Conservation (phyloP, 1,284 basidiomycete genomes). For the Exsudoporus floridanus region DNA sequence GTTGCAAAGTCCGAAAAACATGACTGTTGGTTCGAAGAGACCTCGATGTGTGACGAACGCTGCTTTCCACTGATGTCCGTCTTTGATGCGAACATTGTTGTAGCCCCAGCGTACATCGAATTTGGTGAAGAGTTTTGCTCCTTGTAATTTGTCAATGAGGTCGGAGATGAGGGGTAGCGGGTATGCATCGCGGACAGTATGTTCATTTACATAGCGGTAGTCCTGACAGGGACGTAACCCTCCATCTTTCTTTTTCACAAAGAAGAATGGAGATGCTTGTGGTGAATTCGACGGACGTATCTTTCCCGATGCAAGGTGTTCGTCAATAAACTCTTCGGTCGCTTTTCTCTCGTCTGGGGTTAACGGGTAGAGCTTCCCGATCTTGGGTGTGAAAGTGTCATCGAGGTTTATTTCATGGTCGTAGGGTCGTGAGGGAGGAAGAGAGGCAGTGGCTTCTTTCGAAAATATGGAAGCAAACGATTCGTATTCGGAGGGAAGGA, state of each 20-base stretch:
- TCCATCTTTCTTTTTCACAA: too few relatives aligned
- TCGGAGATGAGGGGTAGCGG: slow-evolving; percentile 33
- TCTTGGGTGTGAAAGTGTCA: too few relatives aligned
- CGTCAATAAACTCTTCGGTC: neutral
- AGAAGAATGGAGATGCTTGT: neutral
- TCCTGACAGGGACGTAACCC: too few relatives aligned
- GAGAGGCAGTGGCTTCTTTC: too few relatives aligned
- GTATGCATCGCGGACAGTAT: neutral
- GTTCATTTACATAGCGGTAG: neutral
- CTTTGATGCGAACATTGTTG: too few relatives aligned
- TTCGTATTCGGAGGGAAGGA: too few relatives aligned
- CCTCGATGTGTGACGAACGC: neutral
- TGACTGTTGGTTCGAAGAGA: slow-evolving; percentile 35
- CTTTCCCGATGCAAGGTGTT: neutral
- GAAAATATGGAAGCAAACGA: too few relatives aligned
- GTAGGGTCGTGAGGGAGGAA: neutral
- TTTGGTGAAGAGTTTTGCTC: slow-evolving; percentile 26
- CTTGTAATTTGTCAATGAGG: slow-evolving; percentile 25
- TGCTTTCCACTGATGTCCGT: too few relatives aligned
- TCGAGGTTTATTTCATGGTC: neutral
- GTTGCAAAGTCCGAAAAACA: slow-evolving; percentile 41
- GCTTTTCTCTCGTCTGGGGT: too few relatives aligned
- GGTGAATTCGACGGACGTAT: too few relatives aligned
- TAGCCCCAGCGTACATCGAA: neutral
- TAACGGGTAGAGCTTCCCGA: too few relatives aligned